phyloP scores from a whole-genome alignment of 2,329 filamentous ascomycete genomes.

The Aspergillus fijiensis region DNA sequence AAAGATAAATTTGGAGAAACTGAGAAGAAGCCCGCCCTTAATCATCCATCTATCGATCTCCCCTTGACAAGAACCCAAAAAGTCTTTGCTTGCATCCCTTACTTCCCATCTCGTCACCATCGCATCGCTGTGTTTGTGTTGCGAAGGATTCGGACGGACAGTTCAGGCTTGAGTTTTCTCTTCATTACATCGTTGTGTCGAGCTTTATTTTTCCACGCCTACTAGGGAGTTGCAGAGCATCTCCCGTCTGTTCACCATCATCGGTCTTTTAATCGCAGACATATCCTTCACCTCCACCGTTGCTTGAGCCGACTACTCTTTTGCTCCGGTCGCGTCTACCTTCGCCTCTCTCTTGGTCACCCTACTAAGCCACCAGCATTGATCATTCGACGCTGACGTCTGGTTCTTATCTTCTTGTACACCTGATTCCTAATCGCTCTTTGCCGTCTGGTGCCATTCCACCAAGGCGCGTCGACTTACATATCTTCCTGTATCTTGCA shows the following conservation, averaged over 20 bases:
- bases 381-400: slow-evolving; percentile 13
- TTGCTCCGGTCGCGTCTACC: slow-evolving; percentile 27
- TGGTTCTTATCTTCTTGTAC: slow-evolving; percentile 19
- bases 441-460: slow-evolving; percentile 13
- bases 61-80: slow-evolving; percentile 15
- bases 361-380: slow-evolving; percentile 11
- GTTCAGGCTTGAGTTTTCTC: slow-evolving; percentile 16
- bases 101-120: slow-evolving; percentile 11
- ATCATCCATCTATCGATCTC: background rate
- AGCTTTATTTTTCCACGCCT: slow-evolving; percentile 23
- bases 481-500: slow-evolving; percentile 15
- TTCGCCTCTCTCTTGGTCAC: slow-evolving; percentile 20
- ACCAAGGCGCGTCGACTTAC: slow-evolving; percentile 5
- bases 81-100: slow-evolving; percentile 9
- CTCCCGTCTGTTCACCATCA: slow-evolving; percentile 23
- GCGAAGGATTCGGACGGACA: slow-evolving; percentile 10
- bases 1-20: slow-evolving; percentile 11
- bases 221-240: slow-evolving; percentile 40
- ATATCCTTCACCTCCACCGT: slow-evolving; percentile 18
- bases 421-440: slow-evolving; percentile 20
- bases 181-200: slow-evolving; percentile 20
- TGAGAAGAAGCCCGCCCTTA: slow-evolving; percentile 1
- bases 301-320: slow-evolving; percentile 21
- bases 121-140: slow-evolving; percentile 10
- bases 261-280: slow-evolving; percentile 20